Percentiles rank a stretch among this genome's conserved stretches.
These are phyloP conservation scores for Phallus indusiatus DNA, from an alignment of 768 basidiomycete species.

Conservation along the genomic window DNA sequence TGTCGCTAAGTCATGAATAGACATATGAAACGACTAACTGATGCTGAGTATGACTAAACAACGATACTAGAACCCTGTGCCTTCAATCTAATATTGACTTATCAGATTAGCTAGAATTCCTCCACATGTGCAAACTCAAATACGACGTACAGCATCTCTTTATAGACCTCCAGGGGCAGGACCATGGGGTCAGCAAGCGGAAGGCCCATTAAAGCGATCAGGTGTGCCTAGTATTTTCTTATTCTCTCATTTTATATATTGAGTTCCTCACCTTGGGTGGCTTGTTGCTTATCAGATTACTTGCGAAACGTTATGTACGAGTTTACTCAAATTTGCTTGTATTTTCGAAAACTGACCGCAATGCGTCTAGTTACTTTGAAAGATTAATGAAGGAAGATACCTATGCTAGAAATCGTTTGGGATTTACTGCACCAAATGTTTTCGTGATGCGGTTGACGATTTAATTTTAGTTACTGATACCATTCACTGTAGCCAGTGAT, in stretches of 20 bases:
- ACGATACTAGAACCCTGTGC: background rate
- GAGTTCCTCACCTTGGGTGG: background rate
- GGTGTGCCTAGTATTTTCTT: background rate
- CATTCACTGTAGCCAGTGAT: background rate
- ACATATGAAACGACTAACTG: slow-evolving; percentile 1
- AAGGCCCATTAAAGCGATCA: background rate
- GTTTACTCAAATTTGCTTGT: background rate
- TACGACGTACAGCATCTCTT: slow-evolving; percentile 53
- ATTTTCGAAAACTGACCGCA: background rate
- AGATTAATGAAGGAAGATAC: slow-evolving; percentile 47
- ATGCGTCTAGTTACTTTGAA: slow-evolving; percentile 44
- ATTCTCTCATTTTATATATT: slow-evolving; percentile 4
- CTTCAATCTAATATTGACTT: slow-evolving; percentile 1
- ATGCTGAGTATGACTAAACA: background rate
- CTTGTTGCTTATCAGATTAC: slow-evolving; percentile 45
- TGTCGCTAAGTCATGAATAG: background rate
- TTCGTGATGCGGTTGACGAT: slow-evolving; percentile 58
- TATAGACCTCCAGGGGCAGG: slow-evolving; percentile 52
- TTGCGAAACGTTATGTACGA: slow-evolving; percentile 48
- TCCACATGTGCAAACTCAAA: slow-evolving; percentile 57
- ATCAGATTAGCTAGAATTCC: slow-evolving; percentile 41
- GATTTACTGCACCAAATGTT: slow-evolving; percentile 71
- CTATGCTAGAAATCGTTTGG: slow-evolving; percentile 52
- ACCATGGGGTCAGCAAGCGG: background rate
- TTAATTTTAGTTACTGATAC: slow-evolving; percentile 23